Base-by-base conservation (phyloP, 2,329 filamentous ascomycete species). In the Thelonectria olida region DNA sequence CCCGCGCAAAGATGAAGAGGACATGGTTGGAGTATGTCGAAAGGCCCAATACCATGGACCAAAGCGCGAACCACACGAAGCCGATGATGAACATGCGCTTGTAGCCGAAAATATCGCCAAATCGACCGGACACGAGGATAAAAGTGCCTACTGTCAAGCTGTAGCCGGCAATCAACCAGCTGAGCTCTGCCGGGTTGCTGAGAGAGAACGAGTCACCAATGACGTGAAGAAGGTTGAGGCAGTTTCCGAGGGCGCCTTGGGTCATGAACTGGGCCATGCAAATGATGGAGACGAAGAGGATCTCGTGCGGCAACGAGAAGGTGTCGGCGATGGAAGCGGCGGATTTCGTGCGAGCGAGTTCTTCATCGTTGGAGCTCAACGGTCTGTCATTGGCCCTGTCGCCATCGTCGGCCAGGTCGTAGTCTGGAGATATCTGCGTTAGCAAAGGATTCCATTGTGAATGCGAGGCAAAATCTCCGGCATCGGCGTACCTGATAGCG, bases 41-140 rank as follows among this genome's bases (percentile, higher is more conserved):
- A 0, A 79, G 57, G 0, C 85, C 86, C 4, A 78, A 79, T 2
- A 84, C 62, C 13, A 86, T 70, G 2, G 82, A 82, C 80, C 84
- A 88, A 5, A 83, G 39, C 1, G 81, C 77, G 38, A 85, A 85
- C 85, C 85, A 89, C 15, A 77, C 55, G 27, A 85, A 82, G 2
- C 87, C 87, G 1, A 78, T 66, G 7, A 88, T 67, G 34, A 89
- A 82, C 34, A 88, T 72, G 5, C 73, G 78, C 69, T 85, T 85
- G 72, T 88, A 82, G 0, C 88, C 88, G 60, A 85, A 86, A 1
- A 85, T 73, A 41, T 87, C 84, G 2, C 87, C 86, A 4, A 89
- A 72, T 0, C 87, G 80, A 3, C 85, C 85, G 2, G 81, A 82
- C 2, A 85, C 76, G 3, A 90, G 76, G 28, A 89, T 83, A 65